Percentiles rank a stretch among this genome's conserved stretches.
Evolutionary conservation across 306 rosid species (phyloP).

Genomic region (Rubus parviflorus): DNA sequence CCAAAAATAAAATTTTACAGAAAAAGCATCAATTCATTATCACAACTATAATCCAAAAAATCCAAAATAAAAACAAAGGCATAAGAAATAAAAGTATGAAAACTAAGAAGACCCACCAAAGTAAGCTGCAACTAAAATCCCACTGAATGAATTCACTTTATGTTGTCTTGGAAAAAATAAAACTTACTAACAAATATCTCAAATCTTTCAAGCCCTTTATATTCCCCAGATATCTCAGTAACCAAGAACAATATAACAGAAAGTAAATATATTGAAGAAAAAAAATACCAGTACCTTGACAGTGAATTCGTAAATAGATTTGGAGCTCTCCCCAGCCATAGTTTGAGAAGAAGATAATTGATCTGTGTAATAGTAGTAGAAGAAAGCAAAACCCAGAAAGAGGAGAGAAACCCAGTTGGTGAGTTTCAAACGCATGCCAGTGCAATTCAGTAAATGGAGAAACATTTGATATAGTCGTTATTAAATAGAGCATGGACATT

Average conservation of each 20-base stretch:
- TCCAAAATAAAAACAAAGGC: too few relatives aligned
- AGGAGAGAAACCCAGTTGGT: conserved; percentile 42
- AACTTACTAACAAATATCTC: background rate
- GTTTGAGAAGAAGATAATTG: conserved; percentile 23
- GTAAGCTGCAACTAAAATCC: background rate
- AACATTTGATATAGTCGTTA: background rate
- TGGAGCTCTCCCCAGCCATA: conserved; percentile 64
- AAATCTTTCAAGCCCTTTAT: background rate
- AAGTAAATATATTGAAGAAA: background rate
- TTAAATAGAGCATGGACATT: background rate
- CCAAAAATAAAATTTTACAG: too few relatives aligned
- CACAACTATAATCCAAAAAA: too few relatives aligned
- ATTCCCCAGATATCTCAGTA: conserved; percentile 1
- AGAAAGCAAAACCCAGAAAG: conserved; percentile 40
- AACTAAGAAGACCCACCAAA: background rate
- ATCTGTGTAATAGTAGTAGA: conserved; percentile 17
- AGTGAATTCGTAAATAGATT: conserved; percentile 70
- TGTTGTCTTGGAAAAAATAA: background rate
- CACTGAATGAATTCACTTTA: background rate
- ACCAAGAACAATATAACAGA: background rate
- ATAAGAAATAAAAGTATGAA: too few relatives aligned
- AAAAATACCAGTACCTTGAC: conserved; percentile 53
- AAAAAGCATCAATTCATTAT: too few relatives aligned
- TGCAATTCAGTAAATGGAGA: too few relatives aligned
- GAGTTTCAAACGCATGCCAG: conserved; percentile 29